These are phyloP conservation scores for Plasmopara halstedii DNA, from an alignment of 352 stramenopile genomes.

Conservation along the genomic window DNA sequence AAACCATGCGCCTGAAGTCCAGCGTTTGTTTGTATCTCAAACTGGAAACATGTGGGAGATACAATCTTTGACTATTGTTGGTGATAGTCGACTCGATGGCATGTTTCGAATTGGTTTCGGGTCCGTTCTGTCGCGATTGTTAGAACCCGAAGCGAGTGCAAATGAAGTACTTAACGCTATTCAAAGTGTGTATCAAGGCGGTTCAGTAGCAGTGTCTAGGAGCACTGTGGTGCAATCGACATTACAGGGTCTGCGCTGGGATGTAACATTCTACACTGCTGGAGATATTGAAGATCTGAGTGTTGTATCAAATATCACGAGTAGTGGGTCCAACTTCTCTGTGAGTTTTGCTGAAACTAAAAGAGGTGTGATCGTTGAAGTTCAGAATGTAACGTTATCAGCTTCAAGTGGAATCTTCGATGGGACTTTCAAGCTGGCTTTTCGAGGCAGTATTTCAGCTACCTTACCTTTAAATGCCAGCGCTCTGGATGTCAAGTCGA, in stretches of 20 bases:
- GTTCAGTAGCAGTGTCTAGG: neutral
- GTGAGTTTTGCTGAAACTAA: neutral
- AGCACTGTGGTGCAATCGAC: slow-evolving; percentile 3
- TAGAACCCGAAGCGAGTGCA: neutral
- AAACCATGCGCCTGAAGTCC: slow-evolving; percentile 15
- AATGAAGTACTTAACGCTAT: neutral
- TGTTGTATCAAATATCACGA: slow-evolving; percentile 15
- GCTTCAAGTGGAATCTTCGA: neutral
- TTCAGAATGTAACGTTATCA: neutral
- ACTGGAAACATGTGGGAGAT: slow-evolving; percentile 21
- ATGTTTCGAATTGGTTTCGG: slow-evolving; percentile 5
- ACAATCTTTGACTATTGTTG: slow-evolving; percentile 14
- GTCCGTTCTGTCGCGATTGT: neutral
- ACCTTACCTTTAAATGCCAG: neutral
- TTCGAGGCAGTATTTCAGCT: neutral
- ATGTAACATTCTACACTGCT: slow-evolving; percentile 26
- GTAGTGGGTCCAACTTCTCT: neutral
- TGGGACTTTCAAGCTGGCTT: neutral
- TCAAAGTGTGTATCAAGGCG: neutral
- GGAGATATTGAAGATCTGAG: slow-evolving; percentile 14
- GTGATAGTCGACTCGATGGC: neutral
- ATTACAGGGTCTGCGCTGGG: slow-evolving; percentile 18
- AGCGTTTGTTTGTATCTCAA: slow-evolving; percentile 16
- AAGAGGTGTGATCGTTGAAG: neutral
- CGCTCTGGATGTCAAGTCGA: neutral